Evolutionary conservation across 495 filamentous ascomycete genomes (phyloP).

Genomic region (Pseudomonodictys pantanalensis): DNA sequence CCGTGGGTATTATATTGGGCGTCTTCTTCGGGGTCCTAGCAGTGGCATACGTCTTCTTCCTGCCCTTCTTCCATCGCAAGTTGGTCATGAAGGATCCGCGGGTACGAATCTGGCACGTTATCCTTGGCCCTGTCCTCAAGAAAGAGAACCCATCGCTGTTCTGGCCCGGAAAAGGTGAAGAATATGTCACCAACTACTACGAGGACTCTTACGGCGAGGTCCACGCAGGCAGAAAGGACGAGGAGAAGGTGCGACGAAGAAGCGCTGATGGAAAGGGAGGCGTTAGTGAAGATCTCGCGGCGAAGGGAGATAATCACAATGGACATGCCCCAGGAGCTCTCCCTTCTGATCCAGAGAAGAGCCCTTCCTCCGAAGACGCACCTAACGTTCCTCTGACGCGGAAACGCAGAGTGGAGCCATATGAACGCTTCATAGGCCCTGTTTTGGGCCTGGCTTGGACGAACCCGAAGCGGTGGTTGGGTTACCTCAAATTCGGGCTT

Average conservation of each 20-base stretch:
- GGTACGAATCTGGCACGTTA: slow-evolving; percentile 57
- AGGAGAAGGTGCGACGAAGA: background rate
- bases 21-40: slow-evolving; percentile 54
- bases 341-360: slow-evolving; percentile 5
- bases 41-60: slow-evolving; percentile 56
- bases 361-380: background rate
- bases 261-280: background rate
- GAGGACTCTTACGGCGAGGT: slow-evolving; percentile 38
- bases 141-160: slow-evolving; percentile 30
- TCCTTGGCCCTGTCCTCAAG: slow-evolving; percentile 55
- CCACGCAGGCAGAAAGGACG: slow-evolving; percentile 25
- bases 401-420: slow-evolving; percentile 2
- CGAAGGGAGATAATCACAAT: background rate
- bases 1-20: slow-evolving; percentile 57
- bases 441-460: slow-evolving; percentile 7
- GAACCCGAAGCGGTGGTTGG: slow-evolving; percentile 11
- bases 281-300: background rate
- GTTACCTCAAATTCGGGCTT: slow-evolving; percentile 21
- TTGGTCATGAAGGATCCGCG: slow-evolving; percentile 56
- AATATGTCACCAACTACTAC: slow-evolving; percentile 55
- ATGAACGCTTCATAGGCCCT: slow-evolving; percentile 17
- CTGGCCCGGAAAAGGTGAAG: slow-evolving; percentile 25
- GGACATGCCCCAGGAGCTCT: background rate
- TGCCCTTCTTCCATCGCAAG: slow-evolving; percentile 61
- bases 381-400: background rate